phyloP scores from a whole-genome alignment of 2,329 filamentous ascomycete genomes.

The Cladosporium velox region DNA sequence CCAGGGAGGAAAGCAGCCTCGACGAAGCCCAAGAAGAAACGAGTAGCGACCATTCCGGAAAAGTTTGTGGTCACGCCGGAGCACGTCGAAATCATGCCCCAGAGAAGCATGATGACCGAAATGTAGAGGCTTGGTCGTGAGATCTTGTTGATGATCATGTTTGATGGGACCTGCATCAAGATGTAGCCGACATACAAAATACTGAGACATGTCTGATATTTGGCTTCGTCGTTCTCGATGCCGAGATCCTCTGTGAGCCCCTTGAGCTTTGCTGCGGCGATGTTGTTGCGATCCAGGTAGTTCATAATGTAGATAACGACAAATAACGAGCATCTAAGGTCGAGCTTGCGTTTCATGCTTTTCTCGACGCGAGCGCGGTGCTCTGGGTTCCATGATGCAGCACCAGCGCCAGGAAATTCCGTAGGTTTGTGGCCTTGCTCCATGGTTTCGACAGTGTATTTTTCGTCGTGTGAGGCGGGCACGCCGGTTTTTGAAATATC shows the following conservation, averaged over 20 bases:
- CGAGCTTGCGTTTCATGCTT: constrained; percentile 15
- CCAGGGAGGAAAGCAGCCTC: constrained; percentile 52
- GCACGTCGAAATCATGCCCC: constrained; percentile 38
- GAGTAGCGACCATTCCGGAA: constrained; percentile 39
- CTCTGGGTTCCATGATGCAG: constrained; percentile 17
- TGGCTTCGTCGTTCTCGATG: constrained; percentile 19
- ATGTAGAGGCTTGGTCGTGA: constrained; percentile 38
- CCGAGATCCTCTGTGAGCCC: constrained; percentile 9
- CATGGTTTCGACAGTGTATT: constrained; percentile 16
- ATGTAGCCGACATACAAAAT: constrained; percentile 47
- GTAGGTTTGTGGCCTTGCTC: constrained; percentile 9
- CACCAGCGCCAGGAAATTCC: constrained; percentile 10
- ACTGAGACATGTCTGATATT: constrained; percentile 49
- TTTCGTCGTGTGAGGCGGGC: constrained; percentile 17
- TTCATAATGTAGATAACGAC: constrained; percentile 24
- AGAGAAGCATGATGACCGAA: constrained; percentile 37
- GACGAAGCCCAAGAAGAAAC: constrained; percentile 45
- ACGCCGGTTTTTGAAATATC: constrained; percentile 13
- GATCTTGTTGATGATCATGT: constrained; percentile 41
- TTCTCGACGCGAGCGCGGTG: constrained; percentile 19
- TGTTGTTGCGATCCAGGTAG: constrained; percentile 27
- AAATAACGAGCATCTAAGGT: neutral
- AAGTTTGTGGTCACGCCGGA: constrained; percentile 41
- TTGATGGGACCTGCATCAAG: constrained; percentile 41
- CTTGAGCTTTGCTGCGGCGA: constrained; percentile 26